These are phyloP conservation scores for Paecilomyces dactylethromorphus DNA, from an alignment of 2,329 filamentous ascomycete genomes.

Conservation along the genomic window DNA sequence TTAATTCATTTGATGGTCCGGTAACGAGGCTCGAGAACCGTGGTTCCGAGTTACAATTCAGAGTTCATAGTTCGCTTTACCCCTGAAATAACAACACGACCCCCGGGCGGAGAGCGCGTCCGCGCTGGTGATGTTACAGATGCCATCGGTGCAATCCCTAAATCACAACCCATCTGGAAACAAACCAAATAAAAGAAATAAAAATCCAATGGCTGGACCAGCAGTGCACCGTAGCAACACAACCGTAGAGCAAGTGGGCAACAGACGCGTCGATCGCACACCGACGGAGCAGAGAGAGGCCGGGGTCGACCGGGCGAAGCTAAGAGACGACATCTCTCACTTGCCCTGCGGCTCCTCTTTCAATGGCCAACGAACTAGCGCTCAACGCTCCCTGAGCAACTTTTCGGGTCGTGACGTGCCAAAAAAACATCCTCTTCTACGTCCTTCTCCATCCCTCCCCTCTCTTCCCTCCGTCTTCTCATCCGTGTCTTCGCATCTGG, in stretches of 20 bases:
- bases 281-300: neutral
- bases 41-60: neutral
- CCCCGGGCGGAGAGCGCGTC: neutral
- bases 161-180: no score
- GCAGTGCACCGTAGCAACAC: neutral
- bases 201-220: no score
- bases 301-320: neutral
- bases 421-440: conserved; percentile 5
- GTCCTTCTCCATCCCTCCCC: conserved; percentile 5
- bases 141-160: no score
- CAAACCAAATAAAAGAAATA: no score
- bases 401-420: neutral
- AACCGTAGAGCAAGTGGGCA: neutral
- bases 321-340: neutral
- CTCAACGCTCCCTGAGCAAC: neutral
- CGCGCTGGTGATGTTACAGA: neutral
- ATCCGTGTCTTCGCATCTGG: conserved; percentile 6
- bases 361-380: neutral
- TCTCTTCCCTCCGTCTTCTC: conserved; percentile 11
- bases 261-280: neutral
- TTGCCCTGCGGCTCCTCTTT: neutral
- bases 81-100: neutral
- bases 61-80: neutral
- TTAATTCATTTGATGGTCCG: neutral
- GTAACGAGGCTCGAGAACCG: neutral